Percentiles rank a stretch among this genome's conserved stretches.
These are phyloP conservation scores for Globisporangium emineosum DNA, from an alignment of 352 stramenopile genomes.

Conservation along the genomic window DNA sequence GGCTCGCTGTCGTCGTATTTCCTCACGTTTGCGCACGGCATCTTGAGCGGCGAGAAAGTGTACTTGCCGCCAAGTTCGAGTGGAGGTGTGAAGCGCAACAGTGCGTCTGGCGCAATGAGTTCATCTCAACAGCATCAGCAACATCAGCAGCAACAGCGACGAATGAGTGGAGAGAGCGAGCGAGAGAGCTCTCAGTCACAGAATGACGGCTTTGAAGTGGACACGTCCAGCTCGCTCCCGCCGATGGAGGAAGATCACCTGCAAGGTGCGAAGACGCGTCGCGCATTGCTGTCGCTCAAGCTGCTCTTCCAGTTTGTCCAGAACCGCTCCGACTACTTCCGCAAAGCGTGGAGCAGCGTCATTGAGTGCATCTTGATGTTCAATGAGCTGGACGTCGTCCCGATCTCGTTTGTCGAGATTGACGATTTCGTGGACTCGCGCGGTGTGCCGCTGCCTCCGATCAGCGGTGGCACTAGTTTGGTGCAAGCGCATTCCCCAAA, in stretches of 20 bases:
- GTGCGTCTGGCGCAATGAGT: not conserved
- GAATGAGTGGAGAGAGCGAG: constrained; percentile 7
- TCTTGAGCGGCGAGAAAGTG: constrained; percentile 83
- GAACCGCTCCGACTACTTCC: constrained; percentile 73
- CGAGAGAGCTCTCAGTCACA: not conserved
- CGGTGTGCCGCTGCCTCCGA: constrained; percentile 74
- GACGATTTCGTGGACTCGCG: constrained; percentile 86
- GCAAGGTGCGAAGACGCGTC: constrained; percentile 70
- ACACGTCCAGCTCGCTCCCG: not conserved
- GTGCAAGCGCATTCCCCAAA: constrained; percentile 24
- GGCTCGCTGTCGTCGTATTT: constrained; percentile 78
- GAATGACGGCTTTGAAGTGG: constrained; percentile 1
- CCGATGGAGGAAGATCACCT: constrained; percentile 60
- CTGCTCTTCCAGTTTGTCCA: constrained; percentile 85
- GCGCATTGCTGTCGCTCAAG: constrained; percentile 72
- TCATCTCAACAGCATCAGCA: not conserved
- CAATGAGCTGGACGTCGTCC: constrained; percentile 83
- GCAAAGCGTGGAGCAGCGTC: constrained; percentile 77
- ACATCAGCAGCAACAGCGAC: constrained; percentile 6
- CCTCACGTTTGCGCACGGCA: constrained; percentile 78
- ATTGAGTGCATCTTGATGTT: constrained; percentile 88
- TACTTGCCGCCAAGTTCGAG: constrained; percentile 55
- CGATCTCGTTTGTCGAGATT: constrained; percentile 85
- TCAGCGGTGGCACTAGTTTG: constrained; percentile 35
- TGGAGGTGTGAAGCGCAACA: constrained; percentile 20